phyloP scores from a whole-genome alignment of 352 stramenopile species.

The Phytophthora hybrid region DNA sequence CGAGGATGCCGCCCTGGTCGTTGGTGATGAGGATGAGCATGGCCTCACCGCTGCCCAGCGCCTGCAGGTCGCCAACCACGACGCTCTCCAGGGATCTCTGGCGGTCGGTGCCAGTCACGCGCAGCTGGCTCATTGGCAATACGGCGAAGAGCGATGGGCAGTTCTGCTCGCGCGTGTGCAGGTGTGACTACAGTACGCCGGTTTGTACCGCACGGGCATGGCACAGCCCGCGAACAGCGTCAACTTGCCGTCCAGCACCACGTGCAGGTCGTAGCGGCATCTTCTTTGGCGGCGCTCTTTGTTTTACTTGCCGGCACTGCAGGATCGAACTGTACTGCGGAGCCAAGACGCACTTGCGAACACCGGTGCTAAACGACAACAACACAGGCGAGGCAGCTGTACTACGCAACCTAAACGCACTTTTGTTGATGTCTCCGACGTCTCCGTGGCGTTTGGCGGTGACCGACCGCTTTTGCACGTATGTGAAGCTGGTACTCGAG shows the following conservation, averaged over 20 bases:
- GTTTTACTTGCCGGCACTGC: too few relatives aligned
- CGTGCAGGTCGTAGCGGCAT: conserved; percentile 84
- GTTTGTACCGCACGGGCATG: conserved; percentile 97
- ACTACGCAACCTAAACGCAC: conserved; percentile 9
- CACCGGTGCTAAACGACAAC: conserved; percentile 10
- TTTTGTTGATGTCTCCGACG: not conserved
- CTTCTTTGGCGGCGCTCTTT: conserved; percentile 65
- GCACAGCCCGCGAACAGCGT: conserved; percentile 97
- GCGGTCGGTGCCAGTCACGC: conserved; percentile 94
- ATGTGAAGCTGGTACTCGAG: conserved; percentile 3
- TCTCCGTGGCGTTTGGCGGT: conserved; percentile 14
- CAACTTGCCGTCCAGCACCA: conserved; percentile 87
- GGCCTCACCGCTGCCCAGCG: conserved; percentile 84
- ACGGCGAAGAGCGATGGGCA: conserved; percentile 98
- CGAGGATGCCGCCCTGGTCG: conserved; percentile 96
- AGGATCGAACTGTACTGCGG: conserved; percentile 22
- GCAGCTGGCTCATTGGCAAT: conserved; percentile 98
- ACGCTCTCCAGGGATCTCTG: conserved; percentile 95
- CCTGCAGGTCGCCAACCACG: conserved; percentile 95
- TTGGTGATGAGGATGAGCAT: conserved; percentile 97
- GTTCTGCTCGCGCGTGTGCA: conserved; percentile 73
- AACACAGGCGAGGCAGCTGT: conserved; percentile 13
- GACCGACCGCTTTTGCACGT: conserved; percentile 16
- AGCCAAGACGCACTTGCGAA: conserved; percentile 9
- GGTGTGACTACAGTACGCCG: conserved; percentile 96